Percentiles rank a stretch among this genome's conserved stretches.
These are phyloP conservation scores for Saccharata proteae DNA, from an alignment of 2,329 filamentous ascomycete species.

Conservation along the genomic window DNA sequence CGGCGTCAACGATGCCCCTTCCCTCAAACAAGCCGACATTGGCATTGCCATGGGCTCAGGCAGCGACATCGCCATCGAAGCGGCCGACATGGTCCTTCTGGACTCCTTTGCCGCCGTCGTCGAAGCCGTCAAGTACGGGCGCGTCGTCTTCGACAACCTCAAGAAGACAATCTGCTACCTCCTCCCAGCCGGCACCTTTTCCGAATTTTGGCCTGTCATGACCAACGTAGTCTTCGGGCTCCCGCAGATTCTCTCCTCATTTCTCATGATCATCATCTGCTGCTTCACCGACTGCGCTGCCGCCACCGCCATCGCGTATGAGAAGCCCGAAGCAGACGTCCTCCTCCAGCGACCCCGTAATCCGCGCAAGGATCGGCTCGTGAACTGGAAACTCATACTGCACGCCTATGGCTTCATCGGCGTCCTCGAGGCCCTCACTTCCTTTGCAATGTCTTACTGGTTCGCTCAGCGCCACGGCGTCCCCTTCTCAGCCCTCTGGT, in stretches of 20 bases:
- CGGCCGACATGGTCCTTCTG: constrained; percentile 49
- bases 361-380: constrained; percentile 56
- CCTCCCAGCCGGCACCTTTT: constrained; percentile 60
- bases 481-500: constrained; percentile 54
- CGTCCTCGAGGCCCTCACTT: constrained; percentile 31
- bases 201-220: constrained; percentile 63
- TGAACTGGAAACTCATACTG: constrained; percentile 59
- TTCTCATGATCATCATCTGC: constrained; percentile 49
- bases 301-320: constrained; percentile 62
- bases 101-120: constrained; percentile 63
- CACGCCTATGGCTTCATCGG: constrained; percentile 64
- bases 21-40: constrained; percentile 46
- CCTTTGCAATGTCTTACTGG: constrained; percentile 36
- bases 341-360: constrained; percentile 57
- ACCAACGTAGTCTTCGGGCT: constrained; percentile 61
- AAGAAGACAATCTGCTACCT: constrained; percentile 69
- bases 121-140: constrained; percentile 58
- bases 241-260: constrained; percentile 60
- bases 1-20: constrained; percentile 39
- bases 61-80: constrained; percentile 50
- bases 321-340: constrained; percentile 64
- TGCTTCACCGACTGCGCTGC: constrained; percentile 69
- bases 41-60: constrained; percentile 48
- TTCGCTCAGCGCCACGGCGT: constrained; percentile 41
- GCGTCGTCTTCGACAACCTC: constrained; percentile 68